A percentile compares a stretch with the other conserved stretches of the same genome.
Conservation (phyloP, 768 basidiomycete species). For the Phaeotremella skinneri region DNA sequence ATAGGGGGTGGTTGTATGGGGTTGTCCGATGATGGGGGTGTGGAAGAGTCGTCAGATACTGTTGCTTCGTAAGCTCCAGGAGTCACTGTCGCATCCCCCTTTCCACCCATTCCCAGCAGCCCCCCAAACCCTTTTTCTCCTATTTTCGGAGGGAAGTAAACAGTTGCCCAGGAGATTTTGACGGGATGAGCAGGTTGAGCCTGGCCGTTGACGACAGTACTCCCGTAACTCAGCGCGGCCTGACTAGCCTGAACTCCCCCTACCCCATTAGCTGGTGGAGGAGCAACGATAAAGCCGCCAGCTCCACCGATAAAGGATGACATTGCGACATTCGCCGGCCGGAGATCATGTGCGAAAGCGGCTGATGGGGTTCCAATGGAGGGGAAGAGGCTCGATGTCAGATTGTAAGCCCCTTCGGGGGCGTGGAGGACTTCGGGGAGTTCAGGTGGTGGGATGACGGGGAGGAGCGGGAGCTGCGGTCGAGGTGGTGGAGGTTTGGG, state of each 20-base stretch:
- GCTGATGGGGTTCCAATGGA: constrained; percentile 32
- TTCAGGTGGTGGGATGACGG: constrained; percentile 40
- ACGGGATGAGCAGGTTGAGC: constrained; percentile 38
- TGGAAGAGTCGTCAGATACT: constrained; percentile 24
- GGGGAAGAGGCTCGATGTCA: constrained; percentile 32
- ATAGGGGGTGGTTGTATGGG: constrained; percentile 17
- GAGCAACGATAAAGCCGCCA: constrained; percentile 32
- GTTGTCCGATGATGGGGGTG: constrained; percentile 28
- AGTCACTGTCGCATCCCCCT: constrained; percentile 3
- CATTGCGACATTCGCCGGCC: constrained; percentile 11
- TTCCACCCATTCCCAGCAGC: constrained; percentile 30
- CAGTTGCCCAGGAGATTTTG: constrained; percentile 40
- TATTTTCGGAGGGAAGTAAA: constrained; percentile 44
- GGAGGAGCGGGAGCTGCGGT: constrained; percentile 42
- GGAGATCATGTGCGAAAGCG: constrained; percentile 22
- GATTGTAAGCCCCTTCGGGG: constrained; percentile 44
- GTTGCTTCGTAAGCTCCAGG: constrained; percentile 32
- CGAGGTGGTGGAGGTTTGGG: constrained; percentile 38
- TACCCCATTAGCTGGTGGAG: constrained; percentile 15
- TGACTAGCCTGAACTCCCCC: constrained; percentile 20
- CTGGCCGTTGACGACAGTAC: constrained; percentile 42
- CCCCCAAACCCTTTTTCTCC: constrained; percentile 31
- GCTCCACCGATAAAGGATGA: constrained; percentile 29
- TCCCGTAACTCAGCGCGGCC: constrained; percentile 34
- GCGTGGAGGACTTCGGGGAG: constrained; percentile 41